phyloP scores from a whole-genome alignment of 352 stramenopile genomes.

The Globisporangium heterothallicum region DNA sequence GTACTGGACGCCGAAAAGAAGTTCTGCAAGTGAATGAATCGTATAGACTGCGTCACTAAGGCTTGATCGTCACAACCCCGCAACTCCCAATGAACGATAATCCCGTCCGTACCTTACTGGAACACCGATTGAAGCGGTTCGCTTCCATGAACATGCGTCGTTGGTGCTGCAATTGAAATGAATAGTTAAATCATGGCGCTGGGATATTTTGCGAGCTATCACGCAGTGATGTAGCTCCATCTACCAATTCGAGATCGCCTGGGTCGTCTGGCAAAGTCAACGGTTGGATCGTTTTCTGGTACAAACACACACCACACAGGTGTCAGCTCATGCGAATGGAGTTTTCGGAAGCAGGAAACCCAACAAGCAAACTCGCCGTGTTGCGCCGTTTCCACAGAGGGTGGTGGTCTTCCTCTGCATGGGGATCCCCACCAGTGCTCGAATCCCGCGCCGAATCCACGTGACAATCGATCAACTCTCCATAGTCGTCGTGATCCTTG shows the following conservation, averaged over 20 bases:
- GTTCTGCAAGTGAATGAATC: no score
- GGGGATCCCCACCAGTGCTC: constrained; percentile 11
- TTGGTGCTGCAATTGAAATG: constrained; percentile 54
- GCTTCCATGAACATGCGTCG: constrained; percentile 60
- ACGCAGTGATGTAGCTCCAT: no score
- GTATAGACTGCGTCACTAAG: no score
- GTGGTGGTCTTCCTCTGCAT: constrained; percentile 13
- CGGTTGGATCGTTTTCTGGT: constrained; percentile 32
- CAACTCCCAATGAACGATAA: no score
- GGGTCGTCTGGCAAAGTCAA: constrained; percentile 38
- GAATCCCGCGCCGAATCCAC: constrained; percentile 51
- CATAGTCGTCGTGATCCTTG: constrained; percentile 47
- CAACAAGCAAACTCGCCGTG: constrained; percentile 16
- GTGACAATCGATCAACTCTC: constrained; percentile 60
- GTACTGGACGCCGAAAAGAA: constrained; percentile 42
- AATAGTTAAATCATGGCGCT: no score
- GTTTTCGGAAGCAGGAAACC: background rate
- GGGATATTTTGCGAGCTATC: no score
- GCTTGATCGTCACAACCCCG: no score
- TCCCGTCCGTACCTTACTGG: constrained; percentile 42
- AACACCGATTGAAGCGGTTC: constrained; percentile 43
- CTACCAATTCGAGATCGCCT: constrained; percentile 55
- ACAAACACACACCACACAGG: background rate
- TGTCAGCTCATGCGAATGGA: background rate
- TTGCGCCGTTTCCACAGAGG: constrained; percentile 48